Base-by-base conservation (phyloP, 192 early-diverging fungal species). In the Paraglomus brasilianum region DNA sequence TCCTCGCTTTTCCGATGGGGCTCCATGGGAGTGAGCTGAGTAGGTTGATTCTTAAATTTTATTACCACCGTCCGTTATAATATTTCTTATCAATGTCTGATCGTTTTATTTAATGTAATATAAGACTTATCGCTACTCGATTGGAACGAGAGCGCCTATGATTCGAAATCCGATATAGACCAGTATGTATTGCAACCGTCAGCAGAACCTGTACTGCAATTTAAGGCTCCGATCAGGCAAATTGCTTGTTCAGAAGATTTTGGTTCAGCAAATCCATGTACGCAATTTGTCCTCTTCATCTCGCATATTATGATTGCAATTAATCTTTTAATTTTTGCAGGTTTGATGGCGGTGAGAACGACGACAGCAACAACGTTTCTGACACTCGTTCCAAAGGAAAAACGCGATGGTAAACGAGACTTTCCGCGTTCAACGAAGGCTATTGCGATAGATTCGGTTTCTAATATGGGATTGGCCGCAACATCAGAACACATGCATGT, bases 151-250 rank as follows among this genome's bases (percentile, higher is more conserved):
- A 47, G 15, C 8, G 8, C 17, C 0, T 45, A 39, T 40, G 55
- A 47, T 47, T 21, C 30, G 5, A 8, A 43, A 30, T 69, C 17
- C 24, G 44, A 46, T 42, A 19, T 49, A 10, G 43, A 8, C 4
- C 43, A 38, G 17, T 17, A 36, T 58, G 13, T 40, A 39, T 11
- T 45, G 17, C 22, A 38, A 7, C 38, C 48, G 40, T 46, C 24
- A 1, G 24, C n/a, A 1, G 48, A 36, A 8, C 22, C 67, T 47
- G 58, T 10, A 42, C 39, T 53, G 58, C 56, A 47, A n/a, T 69
- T 69, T 19, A 69, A 57, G 21, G 56, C 67, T 36, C 67, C 67
- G 38, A 58, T 69, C 21, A 39, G 42, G 40, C 67, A 69, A 58
- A 45, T 69, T 9, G 11, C n/a, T 10, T 40, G 56, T 39, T 44